Conservation (phyloP, 2,329 filamentous ascomycete genomes). For the Camillea tinctor region DNA sequence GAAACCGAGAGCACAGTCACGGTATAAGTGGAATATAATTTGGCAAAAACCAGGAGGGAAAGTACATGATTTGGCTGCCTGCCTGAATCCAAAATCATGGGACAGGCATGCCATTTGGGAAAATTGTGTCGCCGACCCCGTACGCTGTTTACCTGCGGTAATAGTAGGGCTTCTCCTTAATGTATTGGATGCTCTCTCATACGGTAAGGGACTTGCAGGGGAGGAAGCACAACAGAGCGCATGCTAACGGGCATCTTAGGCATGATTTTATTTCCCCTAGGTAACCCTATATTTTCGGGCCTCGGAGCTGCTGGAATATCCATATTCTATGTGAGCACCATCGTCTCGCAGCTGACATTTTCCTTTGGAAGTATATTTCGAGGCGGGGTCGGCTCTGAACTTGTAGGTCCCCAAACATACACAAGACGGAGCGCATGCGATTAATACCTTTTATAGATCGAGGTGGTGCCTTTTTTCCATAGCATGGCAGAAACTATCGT, state of each 20-base stretch:
- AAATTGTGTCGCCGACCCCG: conserved; percentile 63
- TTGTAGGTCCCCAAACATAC: conserved; percentile 52
- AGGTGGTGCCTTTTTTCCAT: conserved; percentile 98
- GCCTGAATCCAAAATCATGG: conserved; percentile 69
- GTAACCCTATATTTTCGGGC: conserved; percentile 78
- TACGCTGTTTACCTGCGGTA: conserved; percentile 77
- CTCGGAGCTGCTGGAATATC: conserved; percentile 93
- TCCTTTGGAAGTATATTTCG: conserved; percentile 85
- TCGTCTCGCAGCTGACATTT: conserved; percentile 87
- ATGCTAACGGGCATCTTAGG: conserved; percentile 42
- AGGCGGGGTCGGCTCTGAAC: conserved; percentile 89
- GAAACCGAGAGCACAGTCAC: conserved; percentile 35
- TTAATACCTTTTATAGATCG: conserved; percentile 61
- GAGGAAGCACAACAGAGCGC: background rate
- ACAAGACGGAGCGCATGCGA: background rate
- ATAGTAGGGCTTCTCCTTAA: conserved; percentile 87
- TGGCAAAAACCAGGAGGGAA: conserved; percentile 17
- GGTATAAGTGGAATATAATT: conserved; percentile 27
- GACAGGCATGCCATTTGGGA: conserved; percentile 64
- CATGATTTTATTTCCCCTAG: conserved; percentile 93
- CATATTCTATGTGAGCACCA: conserved; percentile 98
- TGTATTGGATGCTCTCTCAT: conserved; percentile 90
- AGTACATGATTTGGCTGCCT: conserved; percentile 23
- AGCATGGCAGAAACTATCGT: conserved; percentile 95
- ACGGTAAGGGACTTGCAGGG: conserved; percentile 54